Conservation (phyloP, 805 yeast genomes). For the Candida insectorum region DNA sequence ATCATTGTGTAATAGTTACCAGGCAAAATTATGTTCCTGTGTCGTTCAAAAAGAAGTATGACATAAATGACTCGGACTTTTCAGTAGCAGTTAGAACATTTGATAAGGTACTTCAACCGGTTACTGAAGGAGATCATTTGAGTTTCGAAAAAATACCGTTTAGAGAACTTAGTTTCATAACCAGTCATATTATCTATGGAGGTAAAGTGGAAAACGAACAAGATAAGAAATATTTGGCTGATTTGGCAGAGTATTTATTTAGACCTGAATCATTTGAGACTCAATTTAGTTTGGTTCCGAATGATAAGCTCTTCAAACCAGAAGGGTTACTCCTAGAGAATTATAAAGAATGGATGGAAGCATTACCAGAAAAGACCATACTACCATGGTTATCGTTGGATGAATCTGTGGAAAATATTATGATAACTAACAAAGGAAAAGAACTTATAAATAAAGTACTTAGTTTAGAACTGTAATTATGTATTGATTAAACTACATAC, state of each 20-base stretch:
- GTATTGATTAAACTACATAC: slow-evolving; percentile 10
- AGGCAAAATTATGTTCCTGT: slow-evolving; percentile 57
- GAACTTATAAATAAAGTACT: slow-evolving; percentile 9
- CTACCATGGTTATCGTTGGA: slow-evolving; percentile 53
- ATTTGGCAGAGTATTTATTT: slow-evolving; percentile 39
- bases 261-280: slow-evolving; percentile 33
- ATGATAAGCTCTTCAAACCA: no score
- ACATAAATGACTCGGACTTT: slow-evolving; percentile 73
- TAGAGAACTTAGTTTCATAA: slow-evolving; percentile 25
- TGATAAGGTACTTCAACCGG: slow-evolving; percentile 35
- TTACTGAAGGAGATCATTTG: no score
- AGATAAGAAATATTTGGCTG: slow-evolving; percentile 38
- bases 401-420: slow-evolving; percentile 36
- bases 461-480: slow-evolving; percentile 6
- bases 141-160: slow-evolving; percentile 6
- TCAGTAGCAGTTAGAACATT: slow-evolving; percentile 45
- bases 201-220: slow-evolving; percentile 49
- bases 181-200: slow-evolving; percentile 62
- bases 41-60: slow-evolving; percentile 61
- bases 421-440: slow-evolving; percentile 19
- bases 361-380: slow-evolving; percentile 52
- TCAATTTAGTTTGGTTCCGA: slow-evolving; percentile 43
- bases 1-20: slow-evolving; percentile 61
- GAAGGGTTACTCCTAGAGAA: slow-evolving; percentile 36
- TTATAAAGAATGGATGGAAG: slow-evolving; percentile 47